Conservation (phyloP, 1,284 basidiomycete genomes). For the Cystobasidium sp. region DNA sequence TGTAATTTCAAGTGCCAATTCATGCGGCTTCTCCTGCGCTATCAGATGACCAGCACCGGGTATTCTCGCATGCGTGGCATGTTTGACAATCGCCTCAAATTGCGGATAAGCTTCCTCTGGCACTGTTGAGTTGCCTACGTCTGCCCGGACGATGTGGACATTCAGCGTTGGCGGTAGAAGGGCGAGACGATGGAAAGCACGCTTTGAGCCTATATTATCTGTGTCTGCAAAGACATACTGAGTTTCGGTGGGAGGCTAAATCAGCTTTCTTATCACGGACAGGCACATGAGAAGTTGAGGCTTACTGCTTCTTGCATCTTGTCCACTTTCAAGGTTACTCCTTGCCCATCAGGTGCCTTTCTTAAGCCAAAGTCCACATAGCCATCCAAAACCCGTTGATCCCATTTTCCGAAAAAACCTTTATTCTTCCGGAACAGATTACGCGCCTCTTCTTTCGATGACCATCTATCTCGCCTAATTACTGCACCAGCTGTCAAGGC, state of each 20-base stretch:
- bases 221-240: slow-evolving; percentile 52
- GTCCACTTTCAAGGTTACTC: slow-evolving; percentile 39
- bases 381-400: slow-evolving; percentile 67
- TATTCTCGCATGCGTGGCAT: slow-evolving; percentile 47
- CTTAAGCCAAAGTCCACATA: slow-evolving; percentile 71
- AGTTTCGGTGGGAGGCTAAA: background rate
- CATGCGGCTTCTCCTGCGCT: slow-evolving; percentile 59
- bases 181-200: slow-evolving; percentile 47
- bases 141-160: slow-evolving; percentile 50
- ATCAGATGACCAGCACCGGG: slow-evolving; percentile 57
- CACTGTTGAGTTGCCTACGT: slow-evolving; percentile 47
- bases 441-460: slow-evolving; percentile 66
- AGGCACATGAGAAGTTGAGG: background rate
- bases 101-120: slow-evolving; percentile 37
- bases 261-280: background rate
- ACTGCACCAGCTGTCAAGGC: slow-evolving; percentile 57
- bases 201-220: slow-evolving; percentile 44
- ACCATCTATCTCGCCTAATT: slow-evolving; percentile 48
- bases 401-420: slow-evolving; percentile 76
- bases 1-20: slow-evolving; percentile 55
- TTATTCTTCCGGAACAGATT: slow-evolving; percentile 62
- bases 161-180: slow-evolving; percentile 44
- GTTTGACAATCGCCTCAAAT: slow-evolving; percentile 37
- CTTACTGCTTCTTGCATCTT: slow-evolving; percentile 45
- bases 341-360: slow-evolving; percentile 23